phyloP scores from a whole-genome alignment of 2,329 filamentous ascomycete species.

The Pseudogymnoascus sp. region DNA sequence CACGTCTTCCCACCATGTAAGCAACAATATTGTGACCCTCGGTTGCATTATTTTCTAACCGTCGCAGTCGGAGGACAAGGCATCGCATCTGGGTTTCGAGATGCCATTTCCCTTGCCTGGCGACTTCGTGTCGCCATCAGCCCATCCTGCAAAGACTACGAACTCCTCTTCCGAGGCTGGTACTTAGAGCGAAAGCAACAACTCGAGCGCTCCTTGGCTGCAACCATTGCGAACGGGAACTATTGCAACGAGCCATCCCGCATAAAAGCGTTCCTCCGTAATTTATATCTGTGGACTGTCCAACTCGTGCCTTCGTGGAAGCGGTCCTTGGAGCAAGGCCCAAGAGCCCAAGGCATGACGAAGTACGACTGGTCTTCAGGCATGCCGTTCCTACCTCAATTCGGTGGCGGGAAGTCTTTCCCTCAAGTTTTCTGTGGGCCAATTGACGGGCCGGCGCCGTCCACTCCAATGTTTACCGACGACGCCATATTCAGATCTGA shows the following conservation, averaged over 20 bases:
- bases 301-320: slow-evolving; percentile 27
- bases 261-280: slow-evolving; percentile 27
- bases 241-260: slow-evolving; percentile 26
- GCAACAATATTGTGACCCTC: no score
- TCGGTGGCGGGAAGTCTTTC: slow-evolving; percentile 27
- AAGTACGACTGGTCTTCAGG: slow-evolving; percentile 25
- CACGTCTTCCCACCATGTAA: slow-evolving; percentile 45
- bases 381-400: slow-evolving; percentile 27
- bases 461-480: slow-evolving; percentile 25
- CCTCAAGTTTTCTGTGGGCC: slow-evolving; percentile 29
- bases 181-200: slow-evolving; percentile 32
- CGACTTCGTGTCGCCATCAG: slow-evolving; percentile 27
- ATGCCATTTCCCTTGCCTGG: slow-evolving; percentile 32
- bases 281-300: slow-evolving; percentile 28
- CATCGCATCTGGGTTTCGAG: slow-evolving; percentile 34
- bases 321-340: slow-evolving; percentile 25
- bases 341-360: slow-evolving; percentile 26
- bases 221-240: slow-evolving; percentile 29
- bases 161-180: slow-evolving; percentile 26
- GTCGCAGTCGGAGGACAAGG: slow-evolving; percentile 33
- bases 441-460: background rate
- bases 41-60: no score
- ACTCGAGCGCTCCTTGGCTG: slow-evolving; percentile 28
- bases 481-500: slow-evolving; percentile 25
- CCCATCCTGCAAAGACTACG: slow-evolving; percentile 16